Conservation (phyloP, 2,329 filamentous ascomycete species). For the Colletotrichum gigasporum region DNA sequence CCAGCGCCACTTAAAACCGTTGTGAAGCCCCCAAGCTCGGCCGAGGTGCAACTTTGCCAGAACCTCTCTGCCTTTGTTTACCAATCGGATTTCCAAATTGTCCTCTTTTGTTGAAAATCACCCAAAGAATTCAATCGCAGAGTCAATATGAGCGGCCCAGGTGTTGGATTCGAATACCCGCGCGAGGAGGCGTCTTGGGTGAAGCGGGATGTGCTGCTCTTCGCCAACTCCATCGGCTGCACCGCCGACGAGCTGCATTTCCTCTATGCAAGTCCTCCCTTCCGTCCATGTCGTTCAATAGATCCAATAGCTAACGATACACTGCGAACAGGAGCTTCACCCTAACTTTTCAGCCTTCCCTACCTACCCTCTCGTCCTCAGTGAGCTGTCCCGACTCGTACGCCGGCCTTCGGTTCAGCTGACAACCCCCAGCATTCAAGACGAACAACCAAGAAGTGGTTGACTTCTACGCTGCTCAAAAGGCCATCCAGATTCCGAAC, state of each 20-base stretch:
- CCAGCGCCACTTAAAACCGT: constrained; percentile 26
- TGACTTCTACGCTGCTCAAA: constrained; percentile 82
- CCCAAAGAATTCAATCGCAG: neutral
- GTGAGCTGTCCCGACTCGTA: constrained; percentile 53
- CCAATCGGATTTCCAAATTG: neutral
- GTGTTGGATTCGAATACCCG: constrained; percentile 83
- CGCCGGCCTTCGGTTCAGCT: neutral
- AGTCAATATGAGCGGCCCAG: constrained; percentile 49
- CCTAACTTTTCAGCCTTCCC: constrained; percentile 89
- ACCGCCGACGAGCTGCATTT: constrained; percentile 91
- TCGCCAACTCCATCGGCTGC: constrained; percentile 88
- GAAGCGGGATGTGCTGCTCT: constrained; percentile 88
- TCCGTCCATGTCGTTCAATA: neutral
- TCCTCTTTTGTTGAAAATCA: neutral
- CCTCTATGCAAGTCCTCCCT: constrained; percentile 74
- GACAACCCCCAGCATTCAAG: constrained; percentile 72
- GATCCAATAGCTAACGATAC: neutral
- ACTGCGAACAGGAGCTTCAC: constrained; percentile 78
- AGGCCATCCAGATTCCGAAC: constrained; percentile 73
- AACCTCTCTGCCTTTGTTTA: neutral
- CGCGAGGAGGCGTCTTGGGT: constrained; percentile 81
- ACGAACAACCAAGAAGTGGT: constrained; percentile 78
- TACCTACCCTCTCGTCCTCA: constrained; percentile 84
- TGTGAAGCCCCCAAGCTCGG: constrained; percentile 21
- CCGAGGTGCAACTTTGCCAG: constrained; percentile 9